Evolutionary conservation across 768 basidiomycete genomes (phyloP).

Genomic region (Chalciporus pseudorubinellus): DNA sequence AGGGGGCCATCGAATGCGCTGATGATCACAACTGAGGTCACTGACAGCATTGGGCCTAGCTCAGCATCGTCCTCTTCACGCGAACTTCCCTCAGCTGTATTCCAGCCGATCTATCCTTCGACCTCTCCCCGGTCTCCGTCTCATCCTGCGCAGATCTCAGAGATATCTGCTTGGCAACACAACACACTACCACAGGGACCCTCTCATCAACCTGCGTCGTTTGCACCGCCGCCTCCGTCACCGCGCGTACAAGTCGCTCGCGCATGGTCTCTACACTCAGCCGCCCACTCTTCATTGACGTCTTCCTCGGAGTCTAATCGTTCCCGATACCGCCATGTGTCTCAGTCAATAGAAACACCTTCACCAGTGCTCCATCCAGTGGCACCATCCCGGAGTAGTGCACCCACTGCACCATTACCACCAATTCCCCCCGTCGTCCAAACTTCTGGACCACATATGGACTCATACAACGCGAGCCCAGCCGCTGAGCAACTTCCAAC

Average conservation of each 20-base stretch:
- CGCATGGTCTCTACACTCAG: slow-evolving; percentile 2
- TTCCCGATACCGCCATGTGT: background rate
- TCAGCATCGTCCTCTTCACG: too few relatives aligned
- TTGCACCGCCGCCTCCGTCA: too few relatives aligned
- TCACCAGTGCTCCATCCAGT: slow-evolving; percentile 8
- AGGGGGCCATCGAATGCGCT: background rate
- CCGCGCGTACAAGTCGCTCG: background rate
- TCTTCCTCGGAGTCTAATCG: slow-evolving; percentile 12
- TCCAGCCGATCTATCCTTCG: too few relatives aligned
- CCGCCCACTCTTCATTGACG: background rate
- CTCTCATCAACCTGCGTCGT: too few relatives aligned
- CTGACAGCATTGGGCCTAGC: too few relatives aligned
- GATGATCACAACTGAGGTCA: background rate
- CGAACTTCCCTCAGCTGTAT: too few relatives aligned
- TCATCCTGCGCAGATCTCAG: too few relatives aligned
- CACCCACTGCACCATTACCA: slow-evolving; percentile 22
- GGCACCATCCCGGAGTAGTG: slow-evolving; percentile 9
- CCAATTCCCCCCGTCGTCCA: slow-evolving; percentile 18
- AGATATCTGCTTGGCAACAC: too few relatives aligned
- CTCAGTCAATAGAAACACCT: background rate
- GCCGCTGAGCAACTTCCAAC: too few relatives aligned
- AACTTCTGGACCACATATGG: background rate
- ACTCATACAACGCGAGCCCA: too few relatives aligned
- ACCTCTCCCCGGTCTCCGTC: too few relatives aligned
- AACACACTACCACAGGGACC: too few relatives aligned